Evolutionary conservation across 768 basidiomycete species (phyloP), one percentile per base, ranked within the genome.

Genomic region (Suillus paluster): DNA sequence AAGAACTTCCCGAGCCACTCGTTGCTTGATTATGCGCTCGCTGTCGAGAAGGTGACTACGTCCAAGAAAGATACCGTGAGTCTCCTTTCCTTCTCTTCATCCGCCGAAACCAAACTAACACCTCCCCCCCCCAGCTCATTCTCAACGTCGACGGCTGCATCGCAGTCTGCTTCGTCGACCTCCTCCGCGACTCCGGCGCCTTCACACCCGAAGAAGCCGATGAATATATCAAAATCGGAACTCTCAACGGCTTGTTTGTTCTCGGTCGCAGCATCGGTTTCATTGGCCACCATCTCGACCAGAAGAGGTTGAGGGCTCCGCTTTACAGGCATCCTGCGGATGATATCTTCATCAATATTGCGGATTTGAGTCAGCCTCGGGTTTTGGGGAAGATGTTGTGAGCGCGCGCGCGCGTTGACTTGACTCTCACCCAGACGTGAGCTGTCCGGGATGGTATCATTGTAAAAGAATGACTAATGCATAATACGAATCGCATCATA

Each of bases 201-300:
- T 98, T 99, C 85, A 94, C 91, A 1, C 84, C 90, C 12, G 96
- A 99, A 62, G 97, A 98, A 78, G 96, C 95, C 7, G 91, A 95
- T 59, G 97, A 99, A 78, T 99, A 98, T 83, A 94, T 94, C 82
- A 95, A 93, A 81, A 95, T 95, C 65, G 95, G 95, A 58, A 92
- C 92, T 4, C 85, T 99, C 61, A 99, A 98, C 73, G 97, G 96
- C 61, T 83, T 99, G 62, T 99, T 99, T 80, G 97, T 99, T 50
- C 89, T 98, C 59, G 97, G 97, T 52, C 93, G 97, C 67, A 94
- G 92, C 76, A 97, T 97, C 75, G 97, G 96, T 67, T 97, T 99
- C 86, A 95, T 97, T 70, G 95, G 95, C 44, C 94, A 94, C 81
- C 93, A 93, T 74, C 87, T 95, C 54, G 97, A 99, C 81, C 97